These are phyloP conservation scores for Gnaphalium uliginosum DNA, from an alignment of 129 eudicot genomes.

Conservation along the genomic window DNA sequence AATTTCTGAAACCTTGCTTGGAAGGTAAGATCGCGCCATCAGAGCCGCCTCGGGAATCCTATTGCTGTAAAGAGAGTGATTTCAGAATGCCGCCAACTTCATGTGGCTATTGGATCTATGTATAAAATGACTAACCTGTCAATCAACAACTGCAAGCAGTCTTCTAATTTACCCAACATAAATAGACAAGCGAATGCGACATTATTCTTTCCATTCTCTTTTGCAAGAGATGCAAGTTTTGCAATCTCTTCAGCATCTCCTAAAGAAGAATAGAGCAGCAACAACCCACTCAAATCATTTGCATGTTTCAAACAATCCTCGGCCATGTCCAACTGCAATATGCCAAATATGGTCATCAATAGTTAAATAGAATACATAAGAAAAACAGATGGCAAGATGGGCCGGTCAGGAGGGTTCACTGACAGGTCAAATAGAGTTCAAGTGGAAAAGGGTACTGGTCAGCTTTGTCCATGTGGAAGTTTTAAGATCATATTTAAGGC, in stretches of 20 bases:
- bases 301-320: conserved; percentile 92
- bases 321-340: conserved; percentile 91
- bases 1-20: conserved; percentile 96
- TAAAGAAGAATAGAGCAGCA: conserved; percentile 90
- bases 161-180: conserved; percentile 94
- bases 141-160: conserved; percentile 85
- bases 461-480: not conserved
- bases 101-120: conserved; percentile 17
- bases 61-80: conserved; percentile 52
- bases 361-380: not conserved
- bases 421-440: not conserved
- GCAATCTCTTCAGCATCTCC: conserved; percentile 88
- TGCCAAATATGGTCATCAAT: conserved; percentile 6
- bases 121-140: conserved; percentile 62
- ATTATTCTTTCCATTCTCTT: conserved; percentile 91
- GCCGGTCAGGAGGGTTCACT: not conserved
- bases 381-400: not conserved
- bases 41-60: conserved; percentile 99
- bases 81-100: conserved; percentile 28
- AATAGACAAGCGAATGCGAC: conserved; percentile 92
- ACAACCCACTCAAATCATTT: conserved; percentile 87
- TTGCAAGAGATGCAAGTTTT: conserved; percentile 78
- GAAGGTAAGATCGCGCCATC: conserved; percentile 98
- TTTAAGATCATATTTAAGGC: not conserved
- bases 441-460: not conserved